Evolutionary conservation across 176 grass and related monocot genomes (phyloP).

Genomic region (Ananas comosus): DNA sequence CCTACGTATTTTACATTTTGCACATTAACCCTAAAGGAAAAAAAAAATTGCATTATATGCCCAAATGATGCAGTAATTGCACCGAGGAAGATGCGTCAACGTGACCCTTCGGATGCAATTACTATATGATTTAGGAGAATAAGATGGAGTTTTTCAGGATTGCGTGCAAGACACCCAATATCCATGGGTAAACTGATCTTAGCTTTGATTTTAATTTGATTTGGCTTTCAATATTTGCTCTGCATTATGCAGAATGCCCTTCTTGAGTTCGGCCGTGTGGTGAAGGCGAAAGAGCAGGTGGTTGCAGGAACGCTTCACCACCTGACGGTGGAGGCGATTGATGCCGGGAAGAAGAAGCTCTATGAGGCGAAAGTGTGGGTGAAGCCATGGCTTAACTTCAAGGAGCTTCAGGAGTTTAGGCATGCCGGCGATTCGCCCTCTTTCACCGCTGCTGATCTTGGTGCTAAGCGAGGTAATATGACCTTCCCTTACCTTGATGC

Average conservation of each 20-base stretch:
- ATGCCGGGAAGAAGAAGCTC: constrained; percentile 70
- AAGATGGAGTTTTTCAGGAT: too few species aligned
- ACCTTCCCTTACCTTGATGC: not conserved
- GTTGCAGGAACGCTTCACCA: constrained; percentile 77
- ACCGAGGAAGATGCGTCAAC: too few species aligned
- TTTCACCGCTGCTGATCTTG: constrained; percentile 48
- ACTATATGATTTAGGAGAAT: too few species aligned
- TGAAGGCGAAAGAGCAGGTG: constrained; percentile 86
- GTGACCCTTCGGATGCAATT: too few species aligned
- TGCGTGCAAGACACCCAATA: not conserved
- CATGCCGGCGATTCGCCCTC: constrained; percentile 29
- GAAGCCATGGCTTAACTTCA: constrained; percentile 88
- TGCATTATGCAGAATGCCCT: constrained; percentile 47
- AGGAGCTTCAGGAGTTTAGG: constrained; percentile 79
- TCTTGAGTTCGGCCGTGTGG: constrained; percentile 71
- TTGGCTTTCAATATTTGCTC: constrained; percentile 5
- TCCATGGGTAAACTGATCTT: not conserved
- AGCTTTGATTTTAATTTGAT: not conserved
- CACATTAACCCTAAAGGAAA: too few species aligned
- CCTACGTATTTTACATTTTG: too few species aligned
- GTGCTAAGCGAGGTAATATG: constrained; percentile 40
- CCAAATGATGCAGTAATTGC: too few species aligned
- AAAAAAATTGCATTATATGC: too few species aligned
- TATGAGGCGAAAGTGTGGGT: constrained; percentile 95
- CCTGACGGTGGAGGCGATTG: constrained; percentile 69